Evolutionary conservation across 371 early-diverging fungal genomes (phyloP).

Genomic region (Apophysomyces variabilis): DNA sequence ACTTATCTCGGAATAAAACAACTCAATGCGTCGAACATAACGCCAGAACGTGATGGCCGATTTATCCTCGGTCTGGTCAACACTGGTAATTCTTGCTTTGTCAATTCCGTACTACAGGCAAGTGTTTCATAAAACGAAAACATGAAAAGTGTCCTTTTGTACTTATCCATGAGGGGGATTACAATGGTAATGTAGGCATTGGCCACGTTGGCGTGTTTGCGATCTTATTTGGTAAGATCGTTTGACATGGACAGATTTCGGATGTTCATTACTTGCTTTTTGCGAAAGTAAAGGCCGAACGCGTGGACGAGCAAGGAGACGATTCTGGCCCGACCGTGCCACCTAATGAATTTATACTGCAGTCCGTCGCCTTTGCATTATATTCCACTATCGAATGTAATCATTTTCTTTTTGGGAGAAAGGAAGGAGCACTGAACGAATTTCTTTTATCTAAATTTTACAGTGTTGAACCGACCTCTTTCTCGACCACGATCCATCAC

Average conservation of each 20-base stretch:
- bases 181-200: constrained; percentile 44
- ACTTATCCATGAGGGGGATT: no score
- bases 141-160: no score
- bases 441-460: neutral
- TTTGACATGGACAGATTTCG: neutral
- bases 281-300: constrained; percentile 43
- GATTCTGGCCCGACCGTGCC: constrained; percentile 41
- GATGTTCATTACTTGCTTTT: constrained; percentile 8
- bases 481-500: constrained; percentile 39
- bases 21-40: no score
- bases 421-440: neutral
- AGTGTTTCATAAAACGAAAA: neutral
- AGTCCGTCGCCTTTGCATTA: constrained; percentile 55
- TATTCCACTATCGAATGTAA: constrained; percentile 57
- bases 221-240: constrained; percentile 50
- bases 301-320: constrained; percentile 56
- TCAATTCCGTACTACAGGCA: constrained; percentile 88
- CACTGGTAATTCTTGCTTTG: constrained; percentile 90
- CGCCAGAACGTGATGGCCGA: constrained; percentile 45
- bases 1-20: neutral
- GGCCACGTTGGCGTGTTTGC: constrained; percentile 54
- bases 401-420: neutral
- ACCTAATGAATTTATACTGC: constrained; percentile 46
- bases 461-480: constrained; percentile 52
- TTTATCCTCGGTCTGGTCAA: constrained; percentile 76